phyloP scores from a whole-genome alignment of 257 asterid species.

The Gentiana macrophylla region DNA sequence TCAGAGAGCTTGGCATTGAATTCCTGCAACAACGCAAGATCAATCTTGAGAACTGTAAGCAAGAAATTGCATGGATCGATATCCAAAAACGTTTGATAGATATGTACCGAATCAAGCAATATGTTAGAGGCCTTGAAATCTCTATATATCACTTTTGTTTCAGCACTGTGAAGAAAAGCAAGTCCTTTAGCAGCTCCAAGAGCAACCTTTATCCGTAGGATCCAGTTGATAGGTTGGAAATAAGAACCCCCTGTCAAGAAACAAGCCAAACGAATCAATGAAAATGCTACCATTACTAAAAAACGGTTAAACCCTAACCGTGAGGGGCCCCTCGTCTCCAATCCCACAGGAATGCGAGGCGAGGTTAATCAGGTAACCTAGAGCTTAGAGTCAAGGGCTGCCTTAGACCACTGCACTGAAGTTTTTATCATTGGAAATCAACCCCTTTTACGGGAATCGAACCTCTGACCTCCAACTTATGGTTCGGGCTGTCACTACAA shows the following conservation, averaged over 20 bases:
- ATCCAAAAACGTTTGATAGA: background rate
- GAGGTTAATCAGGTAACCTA: too few relatives aligned
- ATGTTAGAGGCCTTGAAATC: slow-evolving; percentile 85
- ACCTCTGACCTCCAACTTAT: too few relatives aligned
- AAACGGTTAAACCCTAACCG: too few relatives aligned
- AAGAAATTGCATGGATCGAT: background rate
- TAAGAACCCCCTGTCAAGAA: slow-evolving; percentile 70
- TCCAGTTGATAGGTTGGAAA: slow-evolving; percentile 91
- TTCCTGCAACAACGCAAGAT: slow-evolving; percentile 31
- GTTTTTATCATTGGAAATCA: too few relatives aligned
- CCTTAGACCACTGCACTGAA: too few relatives aligned
- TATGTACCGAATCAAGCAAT: slow-evolving; percentile 66
- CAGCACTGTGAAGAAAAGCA: slow-evolving; percentile 79
- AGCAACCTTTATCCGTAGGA: slow-evolving; percentile 75
- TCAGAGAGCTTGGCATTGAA: slow-evolving; percentile 88
- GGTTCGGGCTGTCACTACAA: too few relatives aligned
- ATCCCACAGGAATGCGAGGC: too few relatives aligned
- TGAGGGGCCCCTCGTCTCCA: too few relatives aligned
- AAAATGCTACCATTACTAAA: too few relatives aligned
- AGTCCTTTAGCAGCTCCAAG: slow-evolving; percentile 89
- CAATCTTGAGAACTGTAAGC: too few relatives aligned
- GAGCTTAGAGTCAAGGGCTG: too few relatives aligned
- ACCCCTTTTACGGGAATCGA: too few relatives aligned
- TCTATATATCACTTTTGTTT: slow-evolving; percentile 71
- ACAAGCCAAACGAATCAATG: background rate